These are phyloP conservation scores for Boletus vermiculosoides DNA, from an alignment of 768 basidiomycete species.

Conservation along the genomic window DNA sequence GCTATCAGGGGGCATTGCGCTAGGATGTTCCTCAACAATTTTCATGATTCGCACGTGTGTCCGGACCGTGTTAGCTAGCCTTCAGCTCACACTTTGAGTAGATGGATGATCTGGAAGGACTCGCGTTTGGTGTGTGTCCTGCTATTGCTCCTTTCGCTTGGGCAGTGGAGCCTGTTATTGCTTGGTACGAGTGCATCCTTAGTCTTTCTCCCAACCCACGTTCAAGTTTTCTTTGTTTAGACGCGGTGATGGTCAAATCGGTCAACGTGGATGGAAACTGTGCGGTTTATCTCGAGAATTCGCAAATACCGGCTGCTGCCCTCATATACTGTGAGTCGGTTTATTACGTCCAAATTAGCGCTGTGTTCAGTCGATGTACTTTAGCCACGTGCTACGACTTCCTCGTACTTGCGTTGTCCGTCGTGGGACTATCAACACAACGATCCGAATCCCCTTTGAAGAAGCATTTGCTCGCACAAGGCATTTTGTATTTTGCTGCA, in stretches of 20 bases:
- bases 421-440: slow-evolving; percentile 14
- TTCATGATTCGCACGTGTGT: slow-evolving; percentile 28
- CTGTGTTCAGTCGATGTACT: background rate
- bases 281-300: background rate
- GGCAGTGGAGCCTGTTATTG: slow-evolving; percentile 18
- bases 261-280: background rate
- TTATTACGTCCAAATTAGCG: background rate
- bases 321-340: slow-evolving; percentile 17
- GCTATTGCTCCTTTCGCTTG: slow-evolving; percentile 14
- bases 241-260: background rate
- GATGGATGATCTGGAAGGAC: slow-evolving; percentile 28
- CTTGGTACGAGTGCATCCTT: slow-evolving; percentile 4
- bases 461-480: slow-evolving; percentile 19
- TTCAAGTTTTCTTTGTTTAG: slow-evolving; percentile 1
- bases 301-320: background rate
- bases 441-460: slow-evolving; percentile 11
- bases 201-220: background rate
- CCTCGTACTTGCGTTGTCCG: slow-evolving; percentile 17
- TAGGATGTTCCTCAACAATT: slow-evolving; percentile 23
- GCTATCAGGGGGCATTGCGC: background rate
- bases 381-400: slow-evolving; percentile 21
- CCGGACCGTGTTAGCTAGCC: background rate
- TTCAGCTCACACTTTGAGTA: background rate
- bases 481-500: slow-evolving; percentile 14
- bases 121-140: slow-evolving; percentile 10